Conservation (phyloP, 2,329 filamentous ascomycete genomes). For the Capronia coronata region DNA sequence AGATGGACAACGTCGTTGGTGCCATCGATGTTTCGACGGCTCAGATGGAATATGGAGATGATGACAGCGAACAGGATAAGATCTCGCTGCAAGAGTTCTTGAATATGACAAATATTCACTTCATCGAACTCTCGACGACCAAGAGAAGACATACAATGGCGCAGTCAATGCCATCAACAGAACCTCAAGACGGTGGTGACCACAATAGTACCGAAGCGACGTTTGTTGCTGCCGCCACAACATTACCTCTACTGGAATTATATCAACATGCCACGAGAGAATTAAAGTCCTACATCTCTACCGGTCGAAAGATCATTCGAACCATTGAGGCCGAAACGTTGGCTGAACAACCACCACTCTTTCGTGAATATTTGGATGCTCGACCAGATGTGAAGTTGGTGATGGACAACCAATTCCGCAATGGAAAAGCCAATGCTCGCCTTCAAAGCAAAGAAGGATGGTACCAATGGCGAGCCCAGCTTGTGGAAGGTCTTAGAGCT, state of each 20-base stretch:
- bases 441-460: conserved; percentile 91
- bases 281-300: conserved; percentile 92
- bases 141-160: conserved; percentile 76
- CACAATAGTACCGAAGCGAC: conserved; percentile 16
- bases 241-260: conserved; percentile 83
- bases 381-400: conserved; percentile 72
- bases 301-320: conserved; percentile 80
- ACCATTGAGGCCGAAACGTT: conserved; percentile 86
- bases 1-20: conserved; percentile 30
- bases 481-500: conserved; percentile 73
- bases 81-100: conserved; percentile 89
- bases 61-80: conserved; percentile 44
- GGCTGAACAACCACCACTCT: conserved; percentile 83
- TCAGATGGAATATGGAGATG: conserved; percentile 18
- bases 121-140: conserved; percentile 97
- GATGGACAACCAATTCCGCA: conserved; percentile 97
- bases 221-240: conserved; percentile 75
- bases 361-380: conserved; percentile 84
- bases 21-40: conserved; percentile 26
- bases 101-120: conserved; percentile 90
- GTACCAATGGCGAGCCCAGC: conserved; percentile 95
- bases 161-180: conserved; percentile 11
- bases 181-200: conserved; percentile 9
- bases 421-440: conserved; percentile 87
- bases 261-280: conserved; percentile 87